A percentile compares a stretch with the other conserved stretches of the same genome.
phyloP scores from a whole-genome alignment of 2,329 filamentous ascomycete species.

The Ophiostoma perfectum region DNA sequence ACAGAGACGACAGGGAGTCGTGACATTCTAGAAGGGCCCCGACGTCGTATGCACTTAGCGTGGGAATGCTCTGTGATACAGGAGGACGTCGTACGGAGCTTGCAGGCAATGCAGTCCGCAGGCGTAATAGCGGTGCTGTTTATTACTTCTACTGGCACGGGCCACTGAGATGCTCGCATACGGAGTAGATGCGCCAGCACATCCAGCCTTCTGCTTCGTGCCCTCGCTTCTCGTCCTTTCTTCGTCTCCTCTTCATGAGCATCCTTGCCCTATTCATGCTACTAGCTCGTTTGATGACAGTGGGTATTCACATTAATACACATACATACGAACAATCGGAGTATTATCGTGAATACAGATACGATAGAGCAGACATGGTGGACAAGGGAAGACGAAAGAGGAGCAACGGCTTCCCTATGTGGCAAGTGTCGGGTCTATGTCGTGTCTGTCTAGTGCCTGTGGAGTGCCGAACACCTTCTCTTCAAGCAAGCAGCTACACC shows the following conservation, averaged over 20 bases:
- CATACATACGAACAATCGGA: neutral
- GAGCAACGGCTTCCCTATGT: neutral
- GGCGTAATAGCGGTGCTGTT: neutral
- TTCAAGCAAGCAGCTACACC: constrained; percentile 1
- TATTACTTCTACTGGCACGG: neutral
- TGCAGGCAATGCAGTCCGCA: neutral
- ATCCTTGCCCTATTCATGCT: neutral
- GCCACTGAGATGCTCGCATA: neutral
- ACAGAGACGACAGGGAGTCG: neutral
- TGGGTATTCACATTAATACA: neutral
- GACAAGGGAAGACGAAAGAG: neutral
- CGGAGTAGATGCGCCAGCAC: neutral
- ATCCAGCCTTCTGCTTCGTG: neutral
- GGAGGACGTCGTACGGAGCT: neutral
- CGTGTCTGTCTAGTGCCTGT: neutral
- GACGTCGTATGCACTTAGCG: neutral
- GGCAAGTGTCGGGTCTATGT: neutral
- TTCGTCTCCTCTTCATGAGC: neutral
- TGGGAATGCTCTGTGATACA: neutral
- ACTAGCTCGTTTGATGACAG: constrained; percentile 9
- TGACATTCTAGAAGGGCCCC: neutral
- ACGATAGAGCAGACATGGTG: neutral
- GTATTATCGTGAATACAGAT: neutral
- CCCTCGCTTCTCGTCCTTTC: neutral
- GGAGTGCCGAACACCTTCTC: constrained; percentile 4